Evolutionary conservation across 202 grass and related monocot species (phyloP), one percentile per base, ranked within the genome.

Genomic region (Panicum hallii): DNA sequence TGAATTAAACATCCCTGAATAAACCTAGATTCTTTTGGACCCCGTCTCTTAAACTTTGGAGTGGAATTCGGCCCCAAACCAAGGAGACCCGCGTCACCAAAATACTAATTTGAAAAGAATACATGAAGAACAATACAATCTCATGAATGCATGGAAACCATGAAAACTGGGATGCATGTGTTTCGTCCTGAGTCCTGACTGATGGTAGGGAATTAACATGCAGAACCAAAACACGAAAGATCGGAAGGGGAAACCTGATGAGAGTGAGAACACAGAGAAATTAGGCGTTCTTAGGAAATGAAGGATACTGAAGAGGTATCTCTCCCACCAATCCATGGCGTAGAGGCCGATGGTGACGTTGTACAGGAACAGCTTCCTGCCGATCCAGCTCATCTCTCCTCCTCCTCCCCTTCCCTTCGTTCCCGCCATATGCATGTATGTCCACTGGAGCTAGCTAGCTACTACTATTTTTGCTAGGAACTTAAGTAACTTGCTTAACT

Each of bases 241-340:
- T 20, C 10, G 17, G 1, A 55, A 20, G 4, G 20, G 17, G 53
- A 9, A 16, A 16, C 19, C 9, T 57, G 20, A 4, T 5, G 20
- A 57, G 54, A 56, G 9, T 5, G 4, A 19, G 3, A 17, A n/a
- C 19, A 56, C 6, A 7, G 20, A 58, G 20, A 70, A 46, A 70
- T 70, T 14, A 20, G 32, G 32, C 14, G 17, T 67, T 7, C 9
- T 38, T 40, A 7, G 6, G 11, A 70, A 81, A 50, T 6, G 9
- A 79, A 86, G 87, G 87, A 85, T 89, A 89, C 87, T 85, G 87
- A 81, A 89, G 38, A 89, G 82, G 75, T 75, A 91, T 47, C 85
- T 46, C 89, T 91, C 82, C 89, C 89, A 91, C 89, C 85, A 88
- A 82, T 91, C 89, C 60, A 91, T 26, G 70, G 3, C 79, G 82